Conservation (phyloP, 2,329 filamentous ascomycete genomes). For the Pezicula neosporulosa region DNA sequence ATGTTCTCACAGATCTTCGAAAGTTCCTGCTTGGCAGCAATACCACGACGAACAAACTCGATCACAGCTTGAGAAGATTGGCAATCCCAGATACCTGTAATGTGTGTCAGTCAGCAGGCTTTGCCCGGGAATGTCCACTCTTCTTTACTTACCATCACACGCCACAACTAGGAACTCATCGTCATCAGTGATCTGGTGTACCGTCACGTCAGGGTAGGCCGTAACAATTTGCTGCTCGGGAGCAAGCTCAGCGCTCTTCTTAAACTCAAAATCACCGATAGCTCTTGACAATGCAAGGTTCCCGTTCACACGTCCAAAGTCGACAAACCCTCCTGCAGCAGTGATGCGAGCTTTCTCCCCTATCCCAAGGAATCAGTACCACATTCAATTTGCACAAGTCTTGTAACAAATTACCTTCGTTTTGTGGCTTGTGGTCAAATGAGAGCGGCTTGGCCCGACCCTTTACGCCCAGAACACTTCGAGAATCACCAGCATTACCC, state of each 20-base stretch:
- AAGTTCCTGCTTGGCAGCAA: slow-evolving; percentile 93
- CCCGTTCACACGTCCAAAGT: slow-evolving; percentile 97
- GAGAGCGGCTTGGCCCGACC: slow-evolving; percentile 95
- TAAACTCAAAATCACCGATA: slow-evolving; percentile 99
- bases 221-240: slow-evolving; percentile 99
- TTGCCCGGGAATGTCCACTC: background rate
- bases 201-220: slow-evolving; percentile 89
- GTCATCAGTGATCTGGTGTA: slow-evolving; percentile 86
- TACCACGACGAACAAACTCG: slow-evolving; percentile 94
- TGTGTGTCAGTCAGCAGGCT: slow-evolving; percentile 14
- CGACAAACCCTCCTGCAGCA: slow-evolving; percentile 94
- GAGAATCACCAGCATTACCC: slow-evolving; percentile 96
- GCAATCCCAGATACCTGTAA: slow-evolving; percentile 95
- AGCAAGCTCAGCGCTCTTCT: slow-evolving; percentile 94
- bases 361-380: slow-evolving; percentile 33
- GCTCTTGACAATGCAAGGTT: slow-evolving; percentile 95
- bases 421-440: slow-evolving; percentile 99
- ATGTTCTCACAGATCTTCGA: slow-evolving; percentile 98
- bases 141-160: slow-evolving; percentile 70
- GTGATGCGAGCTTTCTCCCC: slow-evolving; percentile 95
- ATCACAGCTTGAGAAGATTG: slow-evolving; percentile 97
- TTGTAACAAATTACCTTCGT: slow-evolving; percentile 66
- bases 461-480: slow-evolving; percentile 93
- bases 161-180: slow-evolving; percentile 95
- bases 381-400: background rate